Conservation (phyloP, 495 filamentous ascomycete genomes). For the Neurospora hispaniola region DNA sequence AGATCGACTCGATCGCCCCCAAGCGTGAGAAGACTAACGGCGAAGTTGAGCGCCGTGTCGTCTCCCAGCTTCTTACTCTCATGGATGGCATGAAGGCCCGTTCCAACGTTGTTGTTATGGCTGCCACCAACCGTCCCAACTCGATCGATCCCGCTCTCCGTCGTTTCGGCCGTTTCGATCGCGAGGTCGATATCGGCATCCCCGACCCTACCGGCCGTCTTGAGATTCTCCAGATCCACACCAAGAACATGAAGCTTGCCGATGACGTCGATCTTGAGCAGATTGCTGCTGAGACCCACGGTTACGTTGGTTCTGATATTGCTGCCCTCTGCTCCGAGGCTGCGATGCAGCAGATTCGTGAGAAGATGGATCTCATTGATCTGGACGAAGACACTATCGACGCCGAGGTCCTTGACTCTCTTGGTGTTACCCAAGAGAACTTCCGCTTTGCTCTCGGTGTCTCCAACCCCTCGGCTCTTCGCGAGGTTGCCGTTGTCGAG, state of each 20-base stretch:
- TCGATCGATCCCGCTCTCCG: conserved; percentile 96
- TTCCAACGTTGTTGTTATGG: conserved; percentile 98
- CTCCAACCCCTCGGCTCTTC: conserved; percentile 95
- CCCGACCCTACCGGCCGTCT: conserved; percentile 97
- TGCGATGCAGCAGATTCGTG: conserved; percentile 99
- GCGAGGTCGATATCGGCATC: conserved; percentile 96
- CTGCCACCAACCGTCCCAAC: conserved; percentile 93
- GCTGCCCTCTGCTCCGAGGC: conserved; percentile 98
- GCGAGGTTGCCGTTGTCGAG: conserved; percentile 97
- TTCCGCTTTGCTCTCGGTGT: conserved; percentile 97
- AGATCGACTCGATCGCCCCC: conserved; percentile 96
- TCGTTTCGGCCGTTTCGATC: conserved; percentile 95
- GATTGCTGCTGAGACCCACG: conserved; percentile 96
- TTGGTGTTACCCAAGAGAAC: conserved; percentile 99
- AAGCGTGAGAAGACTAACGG: conserved; percentile 99
- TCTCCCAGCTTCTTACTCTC: conserved; percentile 92
- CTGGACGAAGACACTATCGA: conserved; percentile 98
- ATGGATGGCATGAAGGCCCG: conserved; percentile 99
- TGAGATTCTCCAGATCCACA: conserved; percentile 97
- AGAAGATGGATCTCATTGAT: conserved; percentile 99
- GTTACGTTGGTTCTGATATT: conserved; percentile 97
- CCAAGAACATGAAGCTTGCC: conserved; percentile 99
- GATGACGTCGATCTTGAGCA: conserved; percentile 96
- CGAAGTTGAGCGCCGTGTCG: conserved; percentile 95
- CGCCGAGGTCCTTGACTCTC: conserved; percentile 93